Evolutionary conservation across 257 asterid species (phyloP).

Genomic region (Rauvolfia tetraphylla): DNA sequence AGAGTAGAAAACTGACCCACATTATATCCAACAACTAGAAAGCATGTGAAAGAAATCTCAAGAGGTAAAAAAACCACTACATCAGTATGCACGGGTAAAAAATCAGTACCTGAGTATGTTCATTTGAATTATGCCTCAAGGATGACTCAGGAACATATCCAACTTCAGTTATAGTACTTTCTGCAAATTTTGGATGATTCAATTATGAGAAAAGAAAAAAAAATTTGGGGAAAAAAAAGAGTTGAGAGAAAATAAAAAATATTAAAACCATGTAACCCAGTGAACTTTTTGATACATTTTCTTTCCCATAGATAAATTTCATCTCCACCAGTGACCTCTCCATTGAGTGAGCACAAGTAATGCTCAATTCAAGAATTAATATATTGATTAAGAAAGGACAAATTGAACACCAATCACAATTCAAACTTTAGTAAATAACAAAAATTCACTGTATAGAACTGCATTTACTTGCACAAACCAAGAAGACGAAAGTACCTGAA

Average conservation of each 20-base stretch:
- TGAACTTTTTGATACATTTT: background rate
- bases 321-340: background rate
- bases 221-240: background rate
- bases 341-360: background rate
- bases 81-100: background rate
- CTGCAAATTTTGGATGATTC: constrained; percentile 36
- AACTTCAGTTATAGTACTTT: constrained; percentile 51
- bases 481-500: constrained; percentile 42
- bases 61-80: background rate
- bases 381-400: background rate
- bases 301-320: background rate
- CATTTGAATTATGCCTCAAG: constrained; percentile 33
- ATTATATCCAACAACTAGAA: background rate
- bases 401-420: background rate
- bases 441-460: background rate
- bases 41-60: background rate
- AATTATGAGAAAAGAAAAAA: background rate
- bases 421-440: background rate
- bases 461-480: background rate
- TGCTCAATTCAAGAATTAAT: background rate
- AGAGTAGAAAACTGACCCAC: background rate
- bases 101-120: constrained; percentile 36
- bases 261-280: background rate
- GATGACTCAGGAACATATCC: constrained; percentile 25
- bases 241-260: background rate